These are phyloP conservation scores for Fusarium chlamydosporum DNA, from an alignment of 2,329 filamentous ascomycete genomes.

Conservation along the genomic window DNA sequence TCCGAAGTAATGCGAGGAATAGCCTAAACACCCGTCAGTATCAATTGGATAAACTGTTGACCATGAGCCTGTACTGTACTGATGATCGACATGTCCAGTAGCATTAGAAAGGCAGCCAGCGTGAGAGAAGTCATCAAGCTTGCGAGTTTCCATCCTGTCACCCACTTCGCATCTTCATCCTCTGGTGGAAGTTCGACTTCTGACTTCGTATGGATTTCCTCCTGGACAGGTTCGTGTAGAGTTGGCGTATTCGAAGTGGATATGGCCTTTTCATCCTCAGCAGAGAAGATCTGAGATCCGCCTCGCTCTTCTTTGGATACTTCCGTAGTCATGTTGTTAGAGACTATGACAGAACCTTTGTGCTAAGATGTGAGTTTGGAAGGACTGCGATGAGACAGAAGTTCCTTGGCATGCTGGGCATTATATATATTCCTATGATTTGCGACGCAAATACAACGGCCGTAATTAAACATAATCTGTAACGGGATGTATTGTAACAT, in stretches of 20 bases:
- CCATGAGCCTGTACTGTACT: conserved; percentile 58
- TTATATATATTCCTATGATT: conserved; percentile 25
- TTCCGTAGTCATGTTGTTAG: conserved; percentile 18
- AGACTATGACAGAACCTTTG: neutral
- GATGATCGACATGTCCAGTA: conserved; percentile 68
- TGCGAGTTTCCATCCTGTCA: conserved; percentile 53
- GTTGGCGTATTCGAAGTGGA: conserved; percentile 39
- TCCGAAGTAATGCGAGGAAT: conserved; percentile 65
- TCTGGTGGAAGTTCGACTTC: conserved; percentile 22
- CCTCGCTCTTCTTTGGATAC: neutral
- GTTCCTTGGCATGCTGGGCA: conserved; percentile 19
- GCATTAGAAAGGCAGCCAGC: conserved; percentile 61
- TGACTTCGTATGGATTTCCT: conserved; percentile 16
- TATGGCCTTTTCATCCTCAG: conserved; percentile 20
- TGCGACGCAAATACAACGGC: conserved; percentile 8
- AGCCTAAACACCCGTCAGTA: conserved; percentile 52
- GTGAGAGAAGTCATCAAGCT: conserved; percentile 58
- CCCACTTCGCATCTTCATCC: conserved; percentile 32
- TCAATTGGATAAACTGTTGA: neutral
- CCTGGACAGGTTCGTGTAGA: conserved; percentile 34
- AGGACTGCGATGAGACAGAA: neutral
- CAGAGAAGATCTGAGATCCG: neutral
- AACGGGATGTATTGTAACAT: conserved; percentile 14
- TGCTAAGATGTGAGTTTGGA: neutral
- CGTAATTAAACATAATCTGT: conserved; percentile 13